Evolutionary conservation across 257 asterid genomes (phyloP).

Genomic region (Orobanche coerulescens): DNA sequence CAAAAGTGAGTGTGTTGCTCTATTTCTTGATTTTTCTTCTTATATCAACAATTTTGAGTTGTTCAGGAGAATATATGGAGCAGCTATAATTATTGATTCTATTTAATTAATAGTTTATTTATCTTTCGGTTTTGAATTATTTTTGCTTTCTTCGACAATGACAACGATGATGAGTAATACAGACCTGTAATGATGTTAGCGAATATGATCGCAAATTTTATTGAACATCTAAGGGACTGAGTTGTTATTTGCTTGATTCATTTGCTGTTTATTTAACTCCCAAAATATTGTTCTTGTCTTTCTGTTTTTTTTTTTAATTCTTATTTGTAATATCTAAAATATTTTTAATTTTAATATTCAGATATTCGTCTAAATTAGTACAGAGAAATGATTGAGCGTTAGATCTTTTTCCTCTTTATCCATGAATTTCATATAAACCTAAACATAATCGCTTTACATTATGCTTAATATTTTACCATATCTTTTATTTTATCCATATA

Average conservation of each 20-base stretch:
- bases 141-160: not conserved
- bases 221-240: slow-evolving; percentile 51
- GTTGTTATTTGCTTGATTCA: slow-evolving; percentile 13
- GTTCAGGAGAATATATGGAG: slow-evolving; percentile 19
- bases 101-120: not conserved
- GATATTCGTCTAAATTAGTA: too few relatives aligned
- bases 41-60: not conserved
- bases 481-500: too few relatives aligned
- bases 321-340: not conserved
- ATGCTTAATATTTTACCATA: too few relatives aligned
- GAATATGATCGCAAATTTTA: slow-evolving; percentile 29
- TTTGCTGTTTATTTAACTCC: not conserved
- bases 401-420: too few relatives aligned
- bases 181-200: slow-evolving; percentile 51
- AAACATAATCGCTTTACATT: too few relatives aligned
- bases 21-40: slow-evolving; percentile 6
- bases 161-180: slow-evolving; percentile 28
- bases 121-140: not conserved
- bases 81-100: not conserved
- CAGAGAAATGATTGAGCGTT: too few relatives aligned
- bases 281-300: not conserved
- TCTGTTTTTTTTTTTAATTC: not conserved
- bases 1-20: slow-evolving; percentile 26
- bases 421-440: too few relatives aligned
- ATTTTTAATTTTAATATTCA: too few relatives aligned